Percentiles rank a stretch among this genome's conserved stretches.
Evolutionary conservation across 345 rosid species (phyloP).

Genomic region (Salix suchowensis): DNA sequence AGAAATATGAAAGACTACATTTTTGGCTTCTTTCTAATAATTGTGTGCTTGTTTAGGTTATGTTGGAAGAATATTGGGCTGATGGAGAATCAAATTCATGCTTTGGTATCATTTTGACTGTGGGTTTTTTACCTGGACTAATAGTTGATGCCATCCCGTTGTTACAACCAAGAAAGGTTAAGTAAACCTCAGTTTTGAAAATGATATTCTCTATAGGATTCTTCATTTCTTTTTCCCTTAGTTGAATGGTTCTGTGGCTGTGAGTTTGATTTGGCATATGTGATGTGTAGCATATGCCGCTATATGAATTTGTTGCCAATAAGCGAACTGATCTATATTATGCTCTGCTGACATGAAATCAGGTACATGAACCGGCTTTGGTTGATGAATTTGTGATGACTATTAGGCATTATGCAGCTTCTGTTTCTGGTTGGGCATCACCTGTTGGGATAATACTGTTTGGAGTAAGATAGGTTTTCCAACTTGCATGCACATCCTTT

Average conservation of each 20-base stretch:
- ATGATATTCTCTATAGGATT: neutral
- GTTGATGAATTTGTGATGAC: slow-evolving; percentile 57
- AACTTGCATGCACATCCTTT: slow-evolving; percentile 1
- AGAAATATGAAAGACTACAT: neutral
- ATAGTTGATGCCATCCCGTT: slow-evolving; percentile 68
- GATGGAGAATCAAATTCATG: slow-evolving; percentile 3
- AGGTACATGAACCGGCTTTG: slow-evolving; percentile 31
- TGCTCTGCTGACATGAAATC: slow-evolving; percentile 5
- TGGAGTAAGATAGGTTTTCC: slow-evolving; percentile 47
- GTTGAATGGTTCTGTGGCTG: neutral
- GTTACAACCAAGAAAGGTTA: slow-evolving; percentile 32
- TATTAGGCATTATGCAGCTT: slow-evolving; percentile 43
- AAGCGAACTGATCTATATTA: slow-evolving; percentile 5
- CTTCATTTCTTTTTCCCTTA: neutral
- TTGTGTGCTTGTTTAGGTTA: slow-evolving; percentile 34
- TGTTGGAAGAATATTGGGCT: slow-evolving; percentile 11
- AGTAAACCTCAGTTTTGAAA: neutral
- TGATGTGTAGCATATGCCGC: neutral
- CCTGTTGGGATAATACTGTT: slow-evolving; percentile 68
- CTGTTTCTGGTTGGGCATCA: slow-evolving; percentile 49
- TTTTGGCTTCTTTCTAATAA: neutral
- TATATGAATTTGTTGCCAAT: neutral
- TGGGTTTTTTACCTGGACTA: slow-evolving; percentile 79
- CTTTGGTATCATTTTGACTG: slow-evolving; percentile 50
- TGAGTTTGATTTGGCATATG: neutral